phyloP scores from a whole-genome alignment of 768 basidiomycete genomes.

The Mycena pura region DNA sequence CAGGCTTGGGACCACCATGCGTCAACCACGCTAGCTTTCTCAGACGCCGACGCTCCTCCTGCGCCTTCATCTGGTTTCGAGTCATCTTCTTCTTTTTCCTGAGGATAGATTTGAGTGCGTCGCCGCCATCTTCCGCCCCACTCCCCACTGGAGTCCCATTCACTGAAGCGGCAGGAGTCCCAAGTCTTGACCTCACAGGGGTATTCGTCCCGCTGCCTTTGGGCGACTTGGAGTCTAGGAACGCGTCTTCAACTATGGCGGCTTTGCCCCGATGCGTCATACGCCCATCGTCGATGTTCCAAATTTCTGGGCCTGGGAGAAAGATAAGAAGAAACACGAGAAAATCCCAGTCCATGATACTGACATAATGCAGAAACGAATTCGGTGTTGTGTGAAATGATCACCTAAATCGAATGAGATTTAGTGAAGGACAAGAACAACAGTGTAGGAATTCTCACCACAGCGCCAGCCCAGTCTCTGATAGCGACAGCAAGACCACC shows the following conservation, averaged over 20 bases:
- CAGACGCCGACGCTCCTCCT: conserved; percentile 82
- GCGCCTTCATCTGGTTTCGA: conserved; percentile 88
- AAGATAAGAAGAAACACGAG: conserved; percentile 18
- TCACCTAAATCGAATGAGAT: conserved; percentile 65
- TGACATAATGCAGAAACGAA: conserved; percentile 83
- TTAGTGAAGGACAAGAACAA: conserved; percentile 18
- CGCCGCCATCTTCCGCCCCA: conserved; percentile 68
- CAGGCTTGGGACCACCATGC: conserved; percentile 82
- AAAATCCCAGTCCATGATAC: conserved; percentile 36
- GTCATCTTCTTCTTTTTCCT: conserved; percentile 92
- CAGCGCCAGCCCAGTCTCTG: conserved; percentile 92
- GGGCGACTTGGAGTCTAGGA: conserved; percentile 72
- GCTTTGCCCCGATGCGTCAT: conserved; percentile 90
- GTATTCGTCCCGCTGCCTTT: conserved; percentile 78
- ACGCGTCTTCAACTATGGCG: conserved; percentile 83
- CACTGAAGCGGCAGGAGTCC: conserved; percentile 73
- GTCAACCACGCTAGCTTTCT: conserved; percentile 86
- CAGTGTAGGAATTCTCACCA: conserved; percentile 53
- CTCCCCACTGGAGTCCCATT: conserved; percentile 79
- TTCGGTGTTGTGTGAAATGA: conserved; percentile 96
- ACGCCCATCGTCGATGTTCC: conserved; percentile 88
- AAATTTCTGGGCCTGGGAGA: conserved; percentile 83
- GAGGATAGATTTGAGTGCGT: conserved; percentile 43
- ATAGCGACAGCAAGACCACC: conserved; percentile 96
- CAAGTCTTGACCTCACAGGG: conserved; percentile 70